Evolutionary conservation across 129 eudicot genomes (phyloP).

Genomic region (Flaveria trinervia): DNA sequence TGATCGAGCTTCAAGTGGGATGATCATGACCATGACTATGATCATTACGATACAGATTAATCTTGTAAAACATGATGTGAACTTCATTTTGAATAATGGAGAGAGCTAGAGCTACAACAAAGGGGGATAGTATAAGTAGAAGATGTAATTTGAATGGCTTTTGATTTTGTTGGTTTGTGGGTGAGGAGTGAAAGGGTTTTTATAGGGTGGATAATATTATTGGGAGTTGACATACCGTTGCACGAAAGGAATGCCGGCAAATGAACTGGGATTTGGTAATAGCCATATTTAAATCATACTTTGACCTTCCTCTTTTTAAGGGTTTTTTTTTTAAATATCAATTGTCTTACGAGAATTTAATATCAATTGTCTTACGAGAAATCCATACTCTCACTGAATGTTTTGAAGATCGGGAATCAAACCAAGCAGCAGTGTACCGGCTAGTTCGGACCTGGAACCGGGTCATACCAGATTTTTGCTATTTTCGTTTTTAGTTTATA

Average conservation of each 20-base stretch:
- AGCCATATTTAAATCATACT: not conserved
- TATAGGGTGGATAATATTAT: constrained; percentile 25
- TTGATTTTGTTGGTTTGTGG: constrained; percentile 37
- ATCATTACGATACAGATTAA: constrained; percentile 24
- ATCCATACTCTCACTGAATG: too few species aligned
- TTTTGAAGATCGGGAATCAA: too few species aligned
- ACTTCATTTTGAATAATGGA: constrained; percentile 13
- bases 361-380: too few species aligned
- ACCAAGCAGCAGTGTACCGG: too few species aligned
- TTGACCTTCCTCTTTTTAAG: too few species aligned
- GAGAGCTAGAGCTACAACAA: not conserved
- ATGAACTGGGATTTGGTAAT: constrained; percentile 35
- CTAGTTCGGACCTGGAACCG: too few species aligned
- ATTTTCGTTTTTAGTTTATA: too few species aligned
- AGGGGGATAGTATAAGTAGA: not conserved
- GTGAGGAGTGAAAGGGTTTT: constrained; percentile 17
- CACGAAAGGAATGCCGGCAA: constrained; percentile 44
- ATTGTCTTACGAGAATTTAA: too few species aligned
- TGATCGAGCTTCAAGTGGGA: constrained; percentile 23
- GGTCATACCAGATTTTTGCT: too few species aligned
- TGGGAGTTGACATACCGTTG: constrained; percentile 29
- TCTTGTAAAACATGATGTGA: not conserved
- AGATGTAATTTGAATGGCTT: constrained; percentile 18
- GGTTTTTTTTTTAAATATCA: too few species aligned
- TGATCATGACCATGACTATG: constrained; percentile 6